Evolutionary conservation across 768 basidiomycete genomes (phyloP), one percentile per base, ranked within the genome.

Genomic region (Tulasnella calospora): DNA sequence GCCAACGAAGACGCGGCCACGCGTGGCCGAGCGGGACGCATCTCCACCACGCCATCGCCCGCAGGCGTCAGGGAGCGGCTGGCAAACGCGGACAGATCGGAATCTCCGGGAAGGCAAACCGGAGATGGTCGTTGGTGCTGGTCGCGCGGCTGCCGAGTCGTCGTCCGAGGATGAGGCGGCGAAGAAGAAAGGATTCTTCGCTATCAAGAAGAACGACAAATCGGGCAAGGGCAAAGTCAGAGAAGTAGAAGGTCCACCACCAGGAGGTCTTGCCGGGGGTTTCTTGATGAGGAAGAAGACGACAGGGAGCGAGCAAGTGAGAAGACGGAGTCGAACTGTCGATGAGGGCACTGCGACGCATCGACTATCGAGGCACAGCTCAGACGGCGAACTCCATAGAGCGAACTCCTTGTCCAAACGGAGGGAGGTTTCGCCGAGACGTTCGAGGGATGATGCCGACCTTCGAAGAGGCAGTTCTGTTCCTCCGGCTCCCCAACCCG

Each of bases 21-120:
- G 36, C 51, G 13, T 33, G 38, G 51, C 33, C 19, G 38, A 76
- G 35, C 27, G 75, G 27, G 76, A 70, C 44, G 1, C 79, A 13
- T 47, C 76, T n/a, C 69, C 77, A 13, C 77, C 77, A 23, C 77
- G 41, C 74, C 30, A 47, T 0, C 27, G 36, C n/a, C 21, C 38
- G 1, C 27, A 57, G 23, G 46, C 70, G 30, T n/a, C 33, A 5
- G 77, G 47, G 9, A 55, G 72, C 38, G 79, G 82, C 36, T 87
- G 86, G 86, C 82, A 82, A 33, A 86, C 85, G 69, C 82, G 86
- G 17, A 87, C 85, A 8, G 85, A 85, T 80, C 81, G 79, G 72
- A 84, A 86, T 80, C 75, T 86, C 15, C 76, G 46, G 73, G 81
- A 41, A 81, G 82, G 13, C 85, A 83, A 73, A 41, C 30, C 15